These are phyloP conservation scores for Rhododendron williamsianum DNA, from an alignment of 148 eudicot genomes.

Conservation along the genomic window DNA sequence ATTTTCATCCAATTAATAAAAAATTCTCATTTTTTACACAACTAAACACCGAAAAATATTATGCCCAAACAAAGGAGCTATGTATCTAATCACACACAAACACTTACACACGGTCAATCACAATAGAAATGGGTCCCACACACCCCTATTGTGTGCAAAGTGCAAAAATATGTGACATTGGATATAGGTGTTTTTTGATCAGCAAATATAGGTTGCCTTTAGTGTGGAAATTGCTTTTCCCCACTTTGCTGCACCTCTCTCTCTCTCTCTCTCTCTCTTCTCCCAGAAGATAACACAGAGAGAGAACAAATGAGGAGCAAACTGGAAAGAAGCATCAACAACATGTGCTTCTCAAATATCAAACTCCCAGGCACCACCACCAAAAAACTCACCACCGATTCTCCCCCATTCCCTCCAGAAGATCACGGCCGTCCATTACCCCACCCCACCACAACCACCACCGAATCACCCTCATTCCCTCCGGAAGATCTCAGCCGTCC, in stretches of 20 bases:
- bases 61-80: too few species aligned
- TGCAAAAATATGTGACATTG: too few species aligned
- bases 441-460: background rate
- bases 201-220: background rate
- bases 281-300: background rate
- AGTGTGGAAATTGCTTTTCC: too few species aligned
- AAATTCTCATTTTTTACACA: too few species aligned
- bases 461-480: background rate
- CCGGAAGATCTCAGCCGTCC: slow-evolving; percentile 23
- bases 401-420: background rate
- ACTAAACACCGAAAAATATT: too few species aligned
- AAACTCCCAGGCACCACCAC: slow-evolving; percentile 19
- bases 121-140: too few species aligned
- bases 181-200: too few species aligned
- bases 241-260: background rate
- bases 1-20: too few species aligned
- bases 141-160: too few species aligned
- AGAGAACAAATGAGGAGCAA: slow-evolving; percentile 35
- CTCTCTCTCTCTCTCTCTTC: background rate
- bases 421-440: too few species aligned
- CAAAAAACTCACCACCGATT: background rate
- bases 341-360: slow-evolving; percentile 52
- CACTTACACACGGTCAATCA: too few species aligned
- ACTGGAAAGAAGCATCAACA: slow-evolving; percentile 41
- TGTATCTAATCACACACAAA: too few species aligned